Evolutionary conservation across 176 grass and related monocot genomes (phyloP), one percentile per base, ranked within the genome.

Genomic region (Bromus sterilis): DNA sequence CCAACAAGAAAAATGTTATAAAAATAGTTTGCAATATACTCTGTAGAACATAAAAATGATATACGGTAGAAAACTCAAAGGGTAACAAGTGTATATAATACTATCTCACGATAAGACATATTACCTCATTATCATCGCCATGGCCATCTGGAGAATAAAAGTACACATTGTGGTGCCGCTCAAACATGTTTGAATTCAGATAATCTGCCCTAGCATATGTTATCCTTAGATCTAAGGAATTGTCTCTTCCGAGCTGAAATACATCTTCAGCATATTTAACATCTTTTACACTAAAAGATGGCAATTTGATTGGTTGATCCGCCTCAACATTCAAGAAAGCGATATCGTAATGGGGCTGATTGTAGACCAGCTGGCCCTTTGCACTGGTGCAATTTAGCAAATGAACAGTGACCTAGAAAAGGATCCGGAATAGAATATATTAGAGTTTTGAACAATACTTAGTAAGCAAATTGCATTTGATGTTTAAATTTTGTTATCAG

Each of bases 321-420:
- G 72, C 8, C 71, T 33, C 42, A 32, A 41, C 37, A 20, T 20
- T 58, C 1, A 72, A 43, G 7, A 82, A 42, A 72, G 66, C 79
- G 43, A 82, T 21, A 43, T 82, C 56, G 0, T 82, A 82, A 71
- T 82, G 79, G 18, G 69, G 29, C 29, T 82, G 79, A 12, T 23
- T 23, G 69, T 82, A 82, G 2, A 74, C 37, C 1, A 82, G 30
- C 11, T 48, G 3, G 12, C 7, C 39, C 26, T 61, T 28, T 68
- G 10, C 10, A 40, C 35, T 40, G 36, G 64, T 40, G 9, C 16
- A 29, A 31, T 37, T 3, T 37, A 37, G 36, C 36, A 37, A 41
- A 41, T 2, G 10, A 41, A 41, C 9, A 11, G 39, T 41, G 39
- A 41, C 39, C 39, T 41, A 41, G 11, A 41, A 41, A 37, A 11